These are phyloP conservation scores for Pseudotsuga menziesii DNA, from an alignment of 75 land plant species.

Conservation along the genomic window DNA sequence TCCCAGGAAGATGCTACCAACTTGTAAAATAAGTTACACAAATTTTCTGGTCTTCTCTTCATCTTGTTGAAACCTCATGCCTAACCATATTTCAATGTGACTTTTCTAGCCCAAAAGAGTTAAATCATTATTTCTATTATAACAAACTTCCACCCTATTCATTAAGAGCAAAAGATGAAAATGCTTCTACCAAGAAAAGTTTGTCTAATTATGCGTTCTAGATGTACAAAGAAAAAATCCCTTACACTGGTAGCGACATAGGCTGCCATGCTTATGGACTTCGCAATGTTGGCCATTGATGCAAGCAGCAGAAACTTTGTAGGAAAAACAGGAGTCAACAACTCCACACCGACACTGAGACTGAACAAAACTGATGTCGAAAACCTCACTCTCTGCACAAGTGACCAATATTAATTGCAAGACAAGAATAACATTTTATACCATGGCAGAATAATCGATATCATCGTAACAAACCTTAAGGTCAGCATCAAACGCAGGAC, in stretches of 20 bases:
- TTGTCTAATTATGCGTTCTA: not conserved
- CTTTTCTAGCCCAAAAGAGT: not conserved
- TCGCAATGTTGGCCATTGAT: slow-evolving; percentile 62
- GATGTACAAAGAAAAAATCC: not conserved
- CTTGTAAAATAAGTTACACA: not conserved
- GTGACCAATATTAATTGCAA: not conserved
- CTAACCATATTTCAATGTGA: not conserved
- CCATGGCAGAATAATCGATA: not conserved
- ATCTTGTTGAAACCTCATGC: not conserved
- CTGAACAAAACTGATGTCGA: slow-evolving; percentile 63
- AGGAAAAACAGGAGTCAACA: slow-evolving; percentile 65
- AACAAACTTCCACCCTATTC: not conserved
- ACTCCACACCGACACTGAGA: slow-evolving; percentile 71
- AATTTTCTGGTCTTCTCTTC: not conserved
- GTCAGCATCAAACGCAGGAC: slow-evolving; percentile 69
- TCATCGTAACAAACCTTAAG: slow-evolving; percentile 42
- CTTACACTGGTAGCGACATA: slow-evolving; percentile 68
- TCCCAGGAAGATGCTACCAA: not conserved
- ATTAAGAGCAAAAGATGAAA: not conserved
- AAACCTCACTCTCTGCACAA: slow-evolving; percentile 66
- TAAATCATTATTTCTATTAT: not conserved
- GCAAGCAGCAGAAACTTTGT: slow-evolving; percentile 63
- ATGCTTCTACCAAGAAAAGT: not conserved
- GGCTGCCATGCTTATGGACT: slow-evolving; percentile 58
- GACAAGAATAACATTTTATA: not conserved